Evolutionary conservation across 225 moss, liverwort and hornwort genomes (phyloP).

Genomic region (Takakia lepidozioides): DNA sequence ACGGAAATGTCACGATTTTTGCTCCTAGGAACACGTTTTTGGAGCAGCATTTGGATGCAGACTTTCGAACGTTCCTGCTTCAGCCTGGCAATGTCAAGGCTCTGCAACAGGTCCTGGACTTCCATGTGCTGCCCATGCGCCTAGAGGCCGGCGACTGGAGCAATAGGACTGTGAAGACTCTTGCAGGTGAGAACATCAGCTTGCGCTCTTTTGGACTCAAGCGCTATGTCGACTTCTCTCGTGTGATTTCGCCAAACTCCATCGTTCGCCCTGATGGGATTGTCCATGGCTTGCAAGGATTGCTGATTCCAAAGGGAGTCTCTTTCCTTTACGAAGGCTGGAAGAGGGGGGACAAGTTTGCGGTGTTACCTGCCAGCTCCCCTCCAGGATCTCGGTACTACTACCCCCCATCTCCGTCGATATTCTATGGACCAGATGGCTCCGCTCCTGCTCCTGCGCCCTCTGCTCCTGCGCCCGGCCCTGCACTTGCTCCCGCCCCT

Average conservation of each 20-base stretch:
- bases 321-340: slow-evolving; percentile 34
- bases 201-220: slow-evolving; percentile 37
- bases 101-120: slow-evolving; percentile 50
- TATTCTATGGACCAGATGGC: slow-evolving; percentile 5
- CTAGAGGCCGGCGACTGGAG: slow-evolving; percentile 49
- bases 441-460: slow-evolving; percentile 2
- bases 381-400: slow-evolving; percentile 1
- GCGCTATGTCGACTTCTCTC: slow-evolving; percentile 39
- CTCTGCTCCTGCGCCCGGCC: slow-evolving; percentile 6
- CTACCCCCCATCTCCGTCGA: neutral
- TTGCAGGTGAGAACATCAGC: slow-evolving; percentile 29
- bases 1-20: slow-evolving; percentile 54
- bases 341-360: slow-evolving; percentile 18
- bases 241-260: slow-evolving; percentile 68
- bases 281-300: slow-evolving; percentile 72
- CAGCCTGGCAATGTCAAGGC: slow-evolving; percentile 50
- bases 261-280: slow-evolving; percentile 74
- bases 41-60: slow-evolving; percentile 38
- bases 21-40: slow-evolving; percentile 57
- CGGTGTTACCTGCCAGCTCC: slow-evolving; percentile 41
- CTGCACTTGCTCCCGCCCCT: slow-evolving; percentile 49
- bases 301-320: slow-evolving; percentile 50
- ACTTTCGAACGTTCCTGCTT: slow-evolving; percentile 58
- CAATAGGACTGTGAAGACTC: slow-evolving; percentile 28
- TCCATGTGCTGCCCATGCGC: slow-evolving; percentile 49